phyloP scores from a whole-genome alignment of 1,284 basidiomycete species.

The Ustilago crameri region DNA sequence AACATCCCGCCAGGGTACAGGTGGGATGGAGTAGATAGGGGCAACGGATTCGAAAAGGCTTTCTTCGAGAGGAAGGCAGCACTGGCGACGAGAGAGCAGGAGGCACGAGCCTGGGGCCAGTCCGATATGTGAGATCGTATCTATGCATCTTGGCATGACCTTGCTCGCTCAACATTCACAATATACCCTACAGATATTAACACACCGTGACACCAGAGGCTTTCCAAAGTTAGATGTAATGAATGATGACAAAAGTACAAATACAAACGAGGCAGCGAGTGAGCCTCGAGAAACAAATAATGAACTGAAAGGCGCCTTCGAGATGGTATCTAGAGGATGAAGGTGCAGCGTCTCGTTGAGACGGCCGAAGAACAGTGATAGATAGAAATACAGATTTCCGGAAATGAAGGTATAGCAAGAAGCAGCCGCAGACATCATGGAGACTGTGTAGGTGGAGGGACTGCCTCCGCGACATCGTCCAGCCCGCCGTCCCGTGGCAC shows the following conservation, averaged over 20 bases:
- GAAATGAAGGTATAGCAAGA: not conserved
- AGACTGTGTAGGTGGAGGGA: conserved; percentile 3
- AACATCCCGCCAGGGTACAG: conserved; percentile 92
- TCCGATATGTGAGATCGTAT: conserved; percentile 38
- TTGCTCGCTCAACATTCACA: conserved; percentile 2
- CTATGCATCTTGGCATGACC: not conserved
- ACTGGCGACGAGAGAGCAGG: conserved; percentile 25
- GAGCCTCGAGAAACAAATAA: not conserved
- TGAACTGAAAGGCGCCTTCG: not conserved
- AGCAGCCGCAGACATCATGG: conserved; percentile 1
- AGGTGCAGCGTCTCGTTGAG: not conserved
- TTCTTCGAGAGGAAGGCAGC: conserved; percentile 56
- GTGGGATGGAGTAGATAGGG: conserved; percentile 81
- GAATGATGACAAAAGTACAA: conserved; percentile 20
- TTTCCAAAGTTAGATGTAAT: not conserved
- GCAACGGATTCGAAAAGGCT: conserved; percentile 94
- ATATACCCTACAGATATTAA: conserved; percentile 6
- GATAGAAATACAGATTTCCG: conserved; percentile 21
- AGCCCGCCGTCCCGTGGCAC: conserved; percentile 34
- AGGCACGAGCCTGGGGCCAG: conserved; percentile 48
- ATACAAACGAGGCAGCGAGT: conserved; percentile 20
- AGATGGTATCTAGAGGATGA: not conserved
- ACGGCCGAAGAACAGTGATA: not conserved
- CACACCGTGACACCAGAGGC: not conserved
- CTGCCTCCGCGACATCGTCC: conserved; percentile 27